Evolutionary conservation across 768 basidiomycete species (phyloP).

Genomic region (Mycena haematopus): DNA sequence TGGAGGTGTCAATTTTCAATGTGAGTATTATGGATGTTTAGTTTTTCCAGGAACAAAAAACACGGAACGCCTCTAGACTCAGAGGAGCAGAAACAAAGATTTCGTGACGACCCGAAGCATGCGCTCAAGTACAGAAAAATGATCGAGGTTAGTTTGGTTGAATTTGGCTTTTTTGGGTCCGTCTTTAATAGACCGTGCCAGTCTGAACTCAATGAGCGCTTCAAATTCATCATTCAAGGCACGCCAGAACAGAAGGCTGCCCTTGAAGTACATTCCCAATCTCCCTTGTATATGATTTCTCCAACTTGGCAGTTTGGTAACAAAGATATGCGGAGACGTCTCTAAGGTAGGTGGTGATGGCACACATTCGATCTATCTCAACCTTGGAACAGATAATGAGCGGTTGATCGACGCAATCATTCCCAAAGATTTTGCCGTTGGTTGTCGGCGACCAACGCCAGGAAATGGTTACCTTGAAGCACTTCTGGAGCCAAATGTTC

Average conservation of each 20-base stretch:
- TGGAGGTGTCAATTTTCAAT: conserved; percentile 37
- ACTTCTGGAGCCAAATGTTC: conserved; percentile 51
- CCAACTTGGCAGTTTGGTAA: conserved; percentile 23
- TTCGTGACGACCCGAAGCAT: conserved; percentile 44
- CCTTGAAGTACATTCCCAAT: conserved; percentile 39
- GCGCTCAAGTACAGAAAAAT: conserved; percentile 44
- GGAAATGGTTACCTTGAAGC: conserved; percentile 61
- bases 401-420: conserved; percentile 2
- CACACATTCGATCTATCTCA: neutral
- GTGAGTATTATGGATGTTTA: conserved; percentile 2
- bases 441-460: conserved; percentile 55
- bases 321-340: conserved; percentile 36
- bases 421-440: conserved; percentile 45
- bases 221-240: conserved; percentile 43
- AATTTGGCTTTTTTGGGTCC: conserved; percentile 18
- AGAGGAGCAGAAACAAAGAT: conserved; percentile 35
- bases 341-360: neutral
- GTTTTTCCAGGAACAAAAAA: too few relatives aligned
- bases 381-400: neutral
- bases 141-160: conserved; percentile 25
- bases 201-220: conserved; percentile 35
- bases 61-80: conserved; percentile 17
- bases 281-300: neutral
- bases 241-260: conserved; percentile 51
- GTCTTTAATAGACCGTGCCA: conserved; percentile 28